Conservation (phyloP, 768 basidiomycete genomes). For the Symmetrospora coprosmae region DNA sequence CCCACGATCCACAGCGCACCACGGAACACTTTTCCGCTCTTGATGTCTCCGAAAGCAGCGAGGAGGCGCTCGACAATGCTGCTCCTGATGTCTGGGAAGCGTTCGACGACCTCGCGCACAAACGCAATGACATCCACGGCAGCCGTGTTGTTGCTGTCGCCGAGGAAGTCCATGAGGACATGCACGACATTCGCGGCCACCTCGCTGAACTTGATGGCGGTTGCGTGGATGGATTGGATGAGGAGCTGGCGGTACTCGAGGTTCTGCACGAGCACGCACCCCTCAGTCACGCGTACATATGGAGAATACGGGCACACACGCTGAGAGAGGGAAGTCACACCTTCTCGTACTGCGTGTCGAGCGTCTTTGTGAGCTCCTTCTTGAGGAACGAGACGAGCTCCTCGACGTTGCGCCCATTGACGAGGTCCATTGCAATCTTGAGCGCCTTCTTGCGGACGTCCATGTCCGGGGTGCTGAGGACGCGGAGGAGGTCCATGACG, state of each 20-base stretch:
- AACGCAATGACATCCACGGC: constrained; percentile 88
- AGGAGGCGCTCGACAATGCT: constrained; percentile 76
- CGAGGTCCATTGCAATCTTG: constrained; percentile 76
- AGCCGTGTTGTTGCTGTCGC: constrained; percentile 85
- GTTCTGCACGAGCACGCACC: constrained; percentile 44
- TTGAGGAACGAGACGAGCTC: constrained; percentile 92
- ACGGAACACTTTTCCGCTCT: constrained; percentile 90
- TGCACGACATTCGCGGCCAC: constrained; percentile 87
- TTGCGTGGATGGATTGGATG: constrained; percentile 92
- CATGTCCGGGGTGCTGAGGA: constrained; percentile 60
- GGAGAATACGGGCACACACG: neutral
- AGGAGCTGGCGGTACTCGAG: constrained; percentile 89
- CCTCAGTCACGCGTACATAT: neutral
- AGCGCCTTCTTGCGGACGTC: constrained; percentile 90
- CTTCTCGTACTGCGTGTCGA: constrained; percentile 75
- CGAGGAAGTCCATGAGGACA: constrained; percentile 63
- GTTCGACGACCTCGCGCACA: constrained; percentile 86
- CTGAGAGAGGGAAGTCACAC: no score
- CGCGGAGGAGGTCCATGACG: constrained; percentile 89
- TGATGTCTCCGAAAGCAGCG: constrained; percentile 66
- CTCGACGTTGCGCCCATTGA: constrained; percentile 84
- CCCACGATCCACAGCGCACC: constrained; percentile 97
- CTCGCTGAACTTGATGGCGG: constrained; percentile 90
- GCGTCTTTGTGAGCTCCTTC: constrained; percentile 87
- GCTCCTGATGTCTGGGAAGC: constrained; percentile 72